Percentiles rank a stretch among this genome's conserved stretches.
These are phyloP conservation scores for Climacium dendroides DNA, from an alignment of 225 moss, liverwort and hornwort species.

Conservation along the genomic window DNA sequence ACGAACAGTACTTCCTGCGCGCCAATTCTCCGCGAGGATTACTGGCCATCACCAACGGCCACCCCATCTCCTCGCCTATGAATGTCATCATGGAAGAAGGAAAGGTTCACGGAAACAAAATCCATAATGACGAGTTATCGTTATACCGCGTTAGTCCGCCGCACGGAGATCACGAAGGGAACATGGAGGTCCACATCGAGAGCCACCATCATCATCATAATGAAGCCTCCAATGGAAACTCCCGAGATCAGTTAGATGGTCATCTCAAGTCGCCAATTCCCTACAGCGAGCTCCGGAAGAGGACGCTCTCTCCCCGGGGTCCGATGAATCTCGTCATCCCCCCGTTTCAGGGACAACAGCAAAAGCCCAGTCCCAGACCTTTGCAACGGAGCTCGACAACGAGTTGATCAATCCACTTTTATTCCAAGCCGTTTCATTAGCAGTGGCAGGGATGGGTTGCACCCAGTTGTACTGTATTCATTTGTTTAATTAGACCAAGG, in stretches of 20 bases:
- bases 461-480: neutral
- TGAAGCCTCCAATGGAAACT: neutral
- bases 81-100: constrained; percentile 16
- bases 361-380: neutral
- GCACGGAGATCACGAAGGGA: neutral
- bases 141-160: neutral
- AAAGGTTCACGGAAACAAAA: neutral
- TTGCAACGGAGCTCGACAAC: neutral
- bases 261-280: neutral
- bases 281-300: neutral
- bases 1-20: neutral
- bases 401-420: neutral
- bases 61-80: neutral
- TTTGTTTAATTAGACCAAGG: neutral
- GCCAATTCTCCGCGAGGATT: neutral
- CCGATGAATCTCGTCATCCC: neutral
- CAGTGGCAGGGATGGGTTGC: neutral
- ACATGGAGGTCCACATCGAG: neutral
- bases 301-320: neutral
- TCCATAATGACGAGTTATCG: neutral
- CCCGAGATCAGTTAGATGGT: neutral
- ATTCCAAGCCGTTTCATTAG: neutral
- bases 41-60: neutral
- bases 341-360: neutral
- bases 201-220: neutral